Evolutionary conservation across 2,329 filamentous ascomycete species (phyloP), one percentile per base, ranked within the genome.

Genomic region (Aspergillus neotritici): DNA sequence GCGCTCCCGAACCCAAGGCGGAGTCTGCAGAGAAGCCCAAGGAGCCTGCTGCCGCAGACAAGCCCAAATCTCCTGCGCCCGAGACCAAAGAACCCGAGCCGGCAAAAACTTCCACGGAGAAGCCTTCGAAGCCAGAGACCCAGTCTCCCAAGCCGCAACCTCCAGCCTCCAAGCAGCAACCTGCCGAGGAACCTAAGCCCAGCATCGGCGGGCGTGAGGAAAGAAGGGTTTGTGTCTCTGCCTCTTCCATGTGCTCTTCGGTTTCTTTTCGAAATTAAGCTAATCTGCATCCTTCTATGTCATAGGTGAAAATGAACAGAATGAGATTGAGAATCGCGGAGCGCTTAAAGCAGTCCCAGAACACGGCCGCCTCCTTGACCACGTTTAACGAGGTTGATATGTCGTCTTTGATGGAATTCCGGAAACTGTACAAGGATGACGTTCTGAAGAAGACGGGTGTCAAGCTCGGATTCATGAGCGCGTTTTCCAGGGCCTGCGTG

Each of bases 381-480:
- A 98, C 93, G 17, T 98, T 98, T 79, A 96, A 98, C 69, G 91
- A 97, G 71, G 93, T 98, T 49, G 93, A 98, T 68, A 98, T 98
- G 93, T 94, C 91, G 28, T 87, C 86, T 15, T 76, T 98, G 38
- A 95, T 97, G 85, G 88, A 96, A 51, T 91, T 98, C 75, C 86
- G 93, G 57, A 96, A 94, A 70, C 76, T 89, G 36, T 97, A 97
- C 79, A 97, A 97, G 76, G 91, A 97, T 47, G 90, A 95, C 47
- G 75, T 96, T 15, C 75, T 97, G 45, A 95, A 97, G 79, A 94
- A 91, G 76, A 93, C 87, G 8, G 91, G 90, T 34, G 86, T 97
- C 46, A 98, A 97, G 76, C 84, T 98, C 41, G 93, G 93, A n/a
- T 98, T 97, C 76, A 97, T 98, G 91, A 93, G 89, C 66, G 91